A percentile compares a stretch with the other conserved stretches of the same genome.
Evolutionary conservation across 1,284 basidiomycete species (phyloP).

Genomic region (Phlebopus sp.): DNA sequence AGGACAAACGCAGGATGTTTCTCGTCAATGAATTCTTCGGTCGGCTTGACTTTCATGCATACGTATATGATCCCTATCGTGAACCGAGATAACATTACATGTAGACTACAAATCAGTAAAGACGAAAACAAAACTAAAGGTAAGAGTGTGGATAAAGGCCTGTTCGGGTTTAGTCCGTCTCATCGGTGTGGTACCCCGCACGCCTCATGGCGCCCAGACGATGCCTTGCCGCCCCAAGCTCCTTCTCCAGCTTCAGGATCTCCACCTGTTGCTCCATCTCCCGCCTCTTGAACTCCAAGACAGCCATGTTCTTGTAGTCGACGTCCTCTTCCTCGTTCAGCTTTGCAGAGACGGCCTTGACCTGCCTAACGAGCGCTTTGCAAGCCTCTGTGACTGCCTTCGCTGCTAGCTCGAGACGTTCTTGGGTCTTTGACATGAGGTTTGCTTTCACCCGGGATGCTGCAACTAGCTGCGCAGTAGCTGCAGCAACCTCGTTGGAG

Average conservation of each 20-base stretch:
- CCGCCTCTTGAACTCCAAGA: slow-evolving; percentile 92
- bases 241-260: slow-evolving; percentile 95
- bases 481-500: slow-evolving; percentile 96
- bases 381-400: slow-evolving; percentile 99
- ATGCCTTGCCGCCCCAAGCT: slow-evolving; percentile 85
- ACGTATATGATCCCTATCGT: too few relatives aligned
- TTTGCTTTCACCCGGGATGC: slow-evolving; percentile 98
- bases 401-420: slow-evolving; percentile 91
- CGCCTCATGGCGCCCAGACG: slow-evolving; percentile 87
- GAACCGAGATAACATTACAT: slow-evolving; percentile 21
- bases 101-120: slow-evolving; percentile 17
- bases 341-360: slow-evolving; percentile 91
- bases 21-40: too few relatives aligned
- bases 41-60: too few relatives aligned
- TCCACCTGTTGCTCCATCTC: slow-evolving; percentile 99
- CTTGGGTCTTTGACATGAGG: slow-evolving; percentile 98
- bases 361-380: slow-evolving; percentile 93
- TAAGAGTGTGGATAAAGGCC: slow-evolving; percentile 1
- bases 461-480: slow-evolving; percentile 97
- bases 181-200: slow-evolving; percentile 84
- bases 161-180: slow-evolving; percentile 53
- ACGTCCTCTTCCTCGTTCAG: slow-evolving; percentile 79
- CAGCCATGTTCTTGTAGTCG: slow-evolving; percentile 92
- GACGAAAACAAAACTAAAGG: not conserved
- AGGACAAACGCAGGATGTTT: too few relatives aligned